Percentiles rank a stretch among this genome's conserved stretches.
These are phyloP conservation scores for Colletotrichum spaethianum DNA, from an alignment of 2,329 filamentous ascomycete genomes.

Conservation along the genomic window DNA sequence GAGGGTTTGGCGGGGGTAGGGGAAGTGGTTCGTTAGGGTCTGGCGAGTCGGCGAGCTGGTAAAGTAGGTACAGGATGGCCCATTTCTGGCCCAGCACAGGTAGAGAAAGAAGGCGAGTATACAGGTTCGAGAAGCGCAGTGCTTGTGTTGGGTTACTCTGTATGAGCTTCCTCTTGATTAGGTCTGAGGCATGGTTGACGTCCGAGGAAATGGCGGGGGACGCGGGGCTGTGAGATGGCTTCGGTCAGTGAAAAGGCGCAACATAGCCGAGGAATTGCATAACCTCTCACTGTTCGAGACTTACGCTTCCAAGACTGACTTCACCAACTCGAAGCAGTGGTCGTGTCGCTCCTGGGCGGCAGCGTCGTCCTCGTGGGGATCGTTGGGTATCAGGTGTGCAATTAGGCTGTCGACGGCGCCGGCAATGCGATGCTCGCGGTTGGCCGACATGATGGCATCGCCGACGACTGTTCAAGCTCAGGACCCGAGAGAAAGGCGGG, in stretches of 20 bases:
- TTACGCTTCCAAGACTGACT: conserved; percentile 67
- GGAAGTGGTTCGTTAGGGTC: conserved; percentile 67
- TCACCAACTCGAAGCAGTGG: conserved; percentile 67
- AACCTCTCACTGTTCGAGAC: conserved; percentile 22
- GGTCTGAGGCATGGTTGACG: conserved; percentile 91
- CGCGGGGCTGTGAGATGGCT: conserved; percentile 55
- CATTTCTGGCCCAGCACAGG: conserved; percentile 96
- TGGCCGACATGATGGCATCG: conserved; percentile 46
- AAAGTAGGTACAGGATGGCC: conserved; percentile 93
- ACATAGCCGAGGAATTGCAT: neutral
- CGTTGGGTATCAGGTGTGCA: conserved; percentile 78
- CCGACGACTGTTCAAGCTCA: conserved; percentile 12
- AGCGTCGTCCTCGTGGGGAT: conserved; percentile 77
- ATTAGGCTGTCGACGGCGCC: conserved; percentile 86
- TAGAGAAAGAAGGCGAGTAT: conserved; percentile 89
- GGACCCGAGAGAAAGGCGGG: neutral
- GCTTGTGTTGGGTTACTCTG: conserved; percentile 84
- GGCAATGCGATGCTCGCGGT: conserved; percentile 75
- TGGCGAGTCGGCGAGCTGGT: conserved; percentile 82
- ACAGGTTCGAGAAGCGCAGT: conserved; percentile 89
- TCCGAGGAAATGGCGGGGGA: conserved; percentile 75
- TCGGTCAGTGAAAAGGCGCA: conserved; percentile 2
- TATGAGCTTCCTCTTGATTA: conserved; percentile 91
- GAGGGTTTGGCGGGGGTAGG: conserved; percentile 59
- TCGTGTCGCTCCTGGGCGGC: conserved; percentile 78